Base-by-base conservation (phyloP, 2,329 filamentous ascomycete genomes). In the Trichoderma atrobrunneum region DNA sequence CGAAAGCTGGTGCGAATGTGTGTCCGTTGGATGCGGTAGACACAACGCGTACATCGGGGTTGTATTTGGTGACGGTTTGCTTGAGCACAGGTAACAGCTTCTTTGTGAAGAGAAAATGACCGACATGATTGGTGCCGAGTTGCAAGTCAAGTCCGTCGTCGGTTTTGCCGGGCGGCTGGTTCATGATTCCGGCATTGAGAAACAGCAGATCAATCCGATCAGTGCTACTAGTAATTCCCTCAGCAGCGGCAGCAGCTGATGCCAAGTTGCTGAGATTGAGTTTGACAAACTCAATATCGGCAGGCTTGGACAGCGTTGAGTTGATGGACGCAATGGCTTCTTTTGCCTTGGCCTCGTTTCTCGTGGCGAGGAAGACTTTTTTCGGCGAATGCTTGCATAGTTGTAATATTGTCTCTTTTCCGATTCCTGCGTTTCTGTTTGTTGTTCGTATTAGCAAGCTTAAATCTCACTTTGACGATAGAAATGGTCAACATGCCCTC, bases 311-410 rank as follows among this genome's bases (percentile, higher is more conserved):
- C 67, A 73, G 83, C 76, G 72, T 61, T 6, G 84, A 81, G 39
- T 62, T 70, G 28, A 70, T 70, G n/a, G 67, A 70, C 3, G 81
- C 79, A 18, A 84, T 78, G 56, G 88, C 84, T 10, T 83, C 81
- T 8, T 83, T 80, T 24, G 81, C 83, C 12, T 83, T 83, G 60
- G 83, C 80, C 56, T 77, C 79, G 24, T 81, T 85, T 60, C 87
- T 85, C 3, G 86, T 86, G 16, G 83, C 86, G 72, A 90, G 83
- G 79, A 86, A 89, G 73, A 90, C 85, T 71, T 87, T 84, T 1
- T 80, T 79, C 2, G 88, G 87, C 8, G 81, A 77, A 76, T 89
- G 87, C 14, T 73, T 74, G 21, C 76, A 73, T 43, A 80, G 75
- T 7, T 80, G 76, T 6, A 76, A 72, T 3, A 80, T 74, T 4